Evolutionary conservation across 192 early-diverging fungal species (phyloP).

Genomic region (Kappamyces sp.): DNA sequence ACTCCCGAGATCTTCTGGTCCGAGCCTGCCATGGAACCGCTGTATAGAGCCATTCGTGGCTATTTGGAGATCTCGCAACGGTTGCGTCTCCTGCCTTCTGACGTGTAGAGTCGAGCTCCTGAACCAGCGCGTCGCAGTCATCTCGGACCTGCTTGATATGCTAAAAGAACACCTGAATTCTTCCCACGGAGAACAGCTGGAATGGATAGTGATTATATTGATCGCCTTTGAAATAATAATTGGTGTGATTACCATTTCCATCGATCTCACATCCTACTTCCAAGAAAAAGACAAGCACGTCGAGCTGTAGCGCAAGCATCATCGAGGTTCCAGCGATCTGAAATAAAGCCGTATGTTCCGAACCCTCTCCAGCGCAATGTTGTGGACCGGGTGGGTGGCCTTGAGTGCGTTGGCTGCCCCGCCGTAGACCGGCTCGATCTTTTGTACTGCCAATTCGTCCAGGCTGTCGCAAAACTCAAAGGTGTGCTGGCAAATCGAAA

Average conservation of each 20-base stretch:
- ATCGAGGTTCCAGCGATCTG: background rate
- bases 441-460: background rate
- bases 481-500: constrained; percentile 75
- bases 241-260: constrained; percentile 30
- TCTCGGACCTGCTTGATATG: constrained; percentile 87
- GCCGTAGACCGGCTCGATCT: background rate
- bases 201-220: constrained; percentile 93
- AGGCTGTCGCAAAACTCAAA: constrained; percentile 36
- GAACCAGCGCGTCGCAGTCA: constrained; percentile 88
- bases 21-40: constrained; percentile 66
- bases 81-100: background rate
- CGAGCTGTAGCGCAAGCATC: too few relatives aligned
- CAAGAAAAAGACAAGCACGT: constrained; percentile 7
- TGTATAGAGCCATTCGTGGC: constrained; percentile 73
- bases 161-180: constrained; percentile 89
- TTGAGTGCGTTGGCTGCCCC: constrained; percentile 10
- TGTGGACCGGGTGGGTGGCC: constrained; percentile 69
- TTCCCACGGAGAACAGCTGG: constrained; percentile 83
- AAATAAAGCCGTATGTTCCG: constrained; percentile 27
- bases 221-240: constrained; percentile 56
- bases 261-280: constrained; percentile 29
- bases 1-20: constrained; percentile 76
- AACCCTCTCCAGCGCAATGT: constrained; percentile 50
- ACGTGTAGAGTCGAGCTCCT: constrained; percentile 68
- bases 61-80: constrained; percentile 61